Conservation (phyloP, 345 rosid species). For the Melaleuca alternifolia region DNA sequence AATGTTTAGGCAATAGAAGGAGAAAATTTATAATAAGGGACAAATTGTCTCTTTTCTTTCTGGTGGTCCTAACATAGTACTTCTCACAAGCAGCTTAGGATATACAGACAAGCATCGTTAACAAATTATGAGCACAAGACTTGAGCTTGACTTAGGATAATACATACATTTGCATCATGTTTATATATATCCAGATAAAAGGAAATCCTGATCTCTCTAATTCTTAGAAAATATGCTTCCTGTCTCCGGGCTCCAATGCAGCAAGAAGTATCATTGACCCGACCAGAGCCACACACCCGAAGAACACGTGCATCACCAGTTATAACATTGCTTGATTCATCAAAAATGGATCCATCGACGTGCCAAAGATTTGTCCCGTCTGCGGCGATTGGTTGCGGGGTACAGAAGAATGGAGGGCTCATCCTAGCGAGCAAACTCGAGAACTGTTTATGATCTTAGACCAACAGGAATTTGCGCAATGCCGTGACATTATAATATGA, state of each 20-base stretch:
- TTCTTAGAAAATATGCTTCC: neutral
- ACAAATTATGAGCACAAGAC: neutral
- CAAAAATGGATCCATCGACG: neutral
- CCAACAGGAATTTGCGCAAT: neutral
- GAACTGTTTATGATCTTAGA: neutral
- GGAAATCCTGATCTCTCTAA: neutral
- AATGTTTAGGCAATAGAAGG: neutral
- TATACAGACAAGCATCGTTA: neutral
- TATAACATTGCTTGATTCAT: neutral
- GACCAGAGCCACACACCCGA: neutral
- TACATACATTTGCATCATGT: neutral
- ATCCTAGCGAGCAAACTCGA: neutral
- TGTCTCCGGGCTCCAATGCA: neutral
- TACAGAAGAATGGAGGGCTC: neutral
- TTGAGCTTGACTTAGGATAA: neutral
- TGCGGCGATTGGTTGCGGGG: neutral
- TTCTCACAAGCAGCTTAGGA: neutral
- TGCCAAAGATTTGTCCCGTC: neutral
- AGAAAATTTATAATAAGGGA: neutral
- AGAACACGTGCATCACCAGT: neutral
- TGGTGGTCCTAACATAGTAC: neutral
- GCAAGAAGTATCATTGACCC: neutral
- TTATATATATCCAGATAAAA: neutral
- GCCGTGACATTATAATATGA: neutral
- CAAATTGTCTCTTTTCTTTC: neutral